Conservation (phyloP, 164 flowering plant genomes). For the Liquidambar formosana region DNA sequence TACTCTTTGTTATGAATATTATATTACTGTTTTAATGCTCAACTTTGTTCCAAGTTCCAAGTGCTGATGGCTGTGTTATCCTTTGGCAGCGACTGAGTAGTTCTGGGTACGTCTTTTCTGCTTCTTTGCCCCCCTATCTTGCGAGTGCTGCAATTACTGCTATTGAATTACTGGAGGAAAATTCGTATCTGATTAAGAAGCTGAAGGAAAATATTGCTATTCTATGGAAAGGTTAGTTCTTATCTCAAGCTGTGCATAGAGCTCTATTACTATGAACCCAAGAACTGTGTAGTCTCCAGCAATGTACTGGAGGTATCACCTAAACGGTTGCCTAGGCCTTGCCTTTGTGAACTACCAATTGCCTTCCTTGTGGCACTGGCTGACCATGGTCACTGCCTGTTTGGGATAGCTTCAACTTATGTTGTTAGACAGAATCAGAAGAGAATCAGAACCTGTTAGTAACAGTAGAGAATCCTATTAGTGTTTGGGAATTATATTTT, state of each 20-base stretch:
- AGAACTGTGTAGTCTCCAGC: no score
- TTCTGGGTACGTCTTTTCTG: conserved; percentile 98
- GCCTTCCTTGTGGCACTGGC: no score
- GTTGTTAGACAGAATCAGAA: no score
- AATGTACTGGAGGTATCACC: no score
- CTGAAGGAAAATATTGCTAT: conserved; percentile 59
- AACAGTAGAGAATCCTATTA: no score
- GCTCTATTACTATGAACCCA: neutral
- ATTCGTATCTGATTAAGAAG: conserved; percentile 47
- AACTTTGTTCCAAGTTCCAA: neutral
- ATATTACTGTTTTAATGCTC: neutral
- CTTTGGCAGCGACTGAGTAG: conserved; percentile 82
- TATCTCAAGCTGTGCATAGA: neutral
- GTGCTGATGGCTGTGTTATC: conserved; percentile 5
- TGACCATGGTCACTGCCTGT: no score
- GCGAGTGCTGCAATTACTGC: conserved; percentile 86
- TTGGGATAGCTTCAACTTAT: no score
- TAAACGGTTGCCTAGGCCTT: no score
- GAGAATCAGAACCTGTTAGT: no score
- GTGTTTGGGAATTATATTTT: no score
- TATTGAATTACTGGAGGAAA: conserved; percentile 61
- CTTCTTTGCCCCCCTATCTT: conserved; percentile 96
- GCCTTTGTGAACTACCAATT: no score
- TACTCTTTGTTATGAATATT: neutral
- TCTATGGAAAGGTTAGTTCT: conserved; percentile 66